A percentile compares a stretch with the other conserved stretches of the same genome.
These are phyloP conservation scores for Pulveroboletus sp. DNA, from an alignment of 768 basidiomycete species.

Conservation along the genomic window DNA sequence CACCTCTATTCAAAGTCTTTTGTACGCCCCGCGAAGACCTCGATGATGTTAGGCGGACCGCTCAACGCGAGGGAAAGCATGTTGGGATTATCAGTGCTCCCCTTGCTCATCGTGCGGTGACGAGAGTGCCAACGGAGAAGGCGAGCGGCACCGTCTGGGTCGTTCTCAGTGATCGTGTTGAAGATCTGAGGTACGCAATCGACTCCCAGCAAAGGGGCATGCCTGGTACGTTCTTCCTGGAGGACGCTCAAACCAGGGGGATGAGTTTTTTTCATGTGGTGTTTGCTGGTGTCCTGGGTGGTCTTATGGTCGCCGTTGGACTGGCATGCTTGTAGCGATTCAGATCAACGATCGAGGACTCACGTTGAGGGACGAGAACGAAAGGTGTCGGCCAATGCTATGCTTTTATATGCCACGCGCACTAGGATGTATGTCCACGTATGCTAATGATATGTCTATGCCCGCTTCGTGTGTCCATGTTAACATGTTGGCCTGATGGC, in stretches of 20 bases:
- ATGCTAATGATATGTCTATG: constrained; percentile 18
- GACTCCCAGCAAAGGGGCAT: constrained; percentile 29
- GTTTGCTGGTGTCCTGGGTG: constrained; percentile 30
- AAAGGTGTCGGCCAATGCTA: not conserved
- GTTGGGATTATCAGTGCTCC: constrained; percentile 27
- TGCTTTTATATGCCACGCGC: constrained; percentile 15
- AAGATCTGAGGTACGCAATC: constrained; percentile 31
- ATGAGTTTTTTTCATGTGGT: constrained; percentile 30
- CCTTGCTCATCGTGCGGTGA: constrained; percentile 20
- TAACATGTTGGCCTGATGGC: too few species aligned
- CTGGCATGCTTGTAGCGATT: constrained; percentile 32
- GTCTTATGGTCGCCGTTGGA: constrained; percentile 28
- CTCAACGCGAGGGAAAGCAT: constrained; percentile 30
- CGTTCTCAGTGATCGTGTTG: constrained; percentile 28
- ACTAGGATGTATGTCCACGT: not conserved
- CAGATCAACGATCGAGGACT: constrained; percentile 3
- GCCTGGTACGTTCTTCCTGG: constrained; percentile 28
- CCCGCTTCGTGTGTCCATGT: not conserved
- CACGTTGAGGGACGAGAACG: not conserved
- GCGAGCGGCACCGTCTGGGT: constrained; percentile 27
- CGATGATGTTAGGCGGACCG: constrained; percentile 21
- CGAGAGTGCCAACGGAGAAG: constrained; percentile 16
- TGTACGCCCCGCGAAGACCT: constrained; percentile 29
- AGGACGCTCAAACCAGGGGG: constrained; percentile 15
- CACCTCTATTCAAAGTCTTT: constrained; percentile 32